Conservation (phyloP, 176 grass and related monocot genomes). For the Ampelocalamus luodianensis region DNA sequence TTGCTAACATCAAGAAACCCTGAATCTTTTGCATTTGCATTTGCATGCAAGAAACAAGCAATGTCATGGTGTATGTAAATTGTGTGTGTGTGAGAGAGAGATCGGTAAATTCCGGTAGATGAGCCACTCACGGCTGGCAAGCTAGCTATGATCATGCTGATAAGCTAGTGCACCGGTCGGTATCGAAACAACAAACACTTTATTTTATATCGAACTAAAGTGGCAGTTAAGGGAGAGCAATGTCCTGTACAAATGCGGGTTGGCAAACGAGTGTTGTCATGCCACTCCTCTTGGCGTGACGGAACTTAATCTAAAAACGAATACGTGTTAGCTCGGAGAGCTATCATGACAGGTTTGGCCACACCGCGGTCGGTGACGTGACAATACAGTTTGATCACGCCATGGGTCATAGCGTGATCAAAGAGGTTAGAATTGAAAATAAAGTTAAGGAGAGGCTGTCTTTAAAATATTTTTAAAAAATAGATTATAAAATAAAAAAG, state of each 20-base stretch:
- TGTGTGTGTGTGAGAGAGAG: background rate
- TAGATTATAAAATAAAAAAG: too few relatives aligned
- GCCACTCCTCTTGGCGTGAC: too few relatives aligned
- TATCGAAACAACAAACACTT: conserved; percentile 39
- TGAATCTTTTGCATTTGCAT: background rate
- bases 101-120: conserved; percentile 17
- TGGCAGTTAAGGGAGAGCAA: conserved; percentile 21
- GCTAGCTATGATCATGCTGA: conserved; percentile 39
- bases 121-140: conserved; percentile 28
- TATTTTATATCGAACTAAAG: conserved; percentile 32
- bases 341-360: too few relatives aligned
- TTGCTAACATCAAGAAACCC: conserved; percentile 1
- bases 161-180: conserved; percentile 43
- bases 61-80: conserved; percentile 9
- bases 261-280: too few relatives aligned
- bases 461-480: too few relatives aligned
- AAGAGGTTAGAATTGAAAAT: too few relatives aligned
- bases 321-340: too few relatives aligned
- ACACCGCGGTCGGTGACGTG: too few relatives aligned
- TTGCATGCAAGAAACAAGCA: conserved; percentile 2
- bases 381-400: too few relatives aligned
- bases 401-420: too few relatives aligned
- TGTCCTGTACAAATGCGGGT: background rate
- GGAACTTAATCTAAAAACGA: too few relatives aligned
- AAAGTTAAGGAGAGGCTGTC: too few relatives aligned